Evolutionary conservation across 257 asterid genomes (phyloP).

Genomic region (Fraxinus pennsylvanica): DNA sequence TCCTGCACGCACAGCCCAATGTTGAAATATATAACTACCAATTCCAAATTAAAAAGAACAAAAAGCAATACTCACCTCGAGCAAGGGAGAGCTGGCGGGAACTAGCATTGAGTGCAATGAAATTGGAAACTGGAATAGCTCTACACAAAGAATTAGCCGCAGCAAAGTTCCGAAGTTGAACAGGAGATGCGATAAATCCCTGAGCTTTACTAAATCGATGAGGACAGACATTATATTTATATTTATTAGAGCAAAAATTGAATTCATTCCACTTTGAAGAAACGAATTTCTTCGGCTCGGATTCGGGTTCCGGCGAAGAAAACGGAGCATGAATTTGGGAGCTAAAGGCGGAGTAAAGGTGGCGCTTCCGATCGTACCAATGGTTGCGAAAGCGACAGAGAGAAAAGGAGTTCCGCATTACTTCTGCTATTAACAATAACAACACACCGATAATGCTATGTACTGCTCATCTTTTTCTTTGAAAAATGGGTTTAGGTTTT

Average conservation of each 20-base stretch:
- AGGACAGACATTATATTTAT: constrained; percentile 18
- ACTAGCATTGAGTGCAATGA: constrained; percentile 29
- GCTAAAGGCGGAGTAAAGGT: constrained; percentile 31
- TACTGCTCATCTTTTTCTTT: background rate
- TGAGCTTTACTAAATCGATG: constrained; percentile 25
- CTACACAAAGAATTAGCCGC: constrained; percentile 31
- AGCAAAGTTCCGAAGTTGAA: constrained; percentile 24
- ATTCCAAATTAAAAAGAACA: background rate
- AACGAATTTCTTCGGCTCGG: constrained; percentile 33
- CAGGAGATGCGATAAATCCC: constrained; percentile 27
- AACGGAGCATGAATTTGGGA: constrained; percentile 33
- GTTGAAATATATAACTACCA: constrained; percentile 13
- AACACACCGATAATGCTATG: constrained; percentile 22
- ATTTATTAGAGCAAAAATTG: background rate
- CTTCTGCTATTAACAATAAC: constrained; percentile 22
- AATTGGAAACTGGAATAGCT: constrained; percentile 27
- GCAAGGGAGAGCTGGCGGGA: constrained; percentile 40
- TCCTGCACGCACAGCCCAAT: constrained; percentile 46
- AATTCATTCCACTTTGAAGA: constrained; percentile 23
- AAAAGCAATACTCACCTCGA: constrained; percentile 42
- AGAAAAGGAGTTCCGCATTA: constrained; percentile 53
- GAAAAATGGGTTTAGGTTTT: constrained; percentile 21
- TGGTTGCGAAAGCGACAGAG: constrained; percentile 59
- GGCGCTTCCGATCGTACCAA: constrained; percentile 25
- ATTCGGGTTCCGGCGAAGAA: constrained; percentile 21